Percentiles rank a stretch among this genome's conserved stretches.
Conservation (phyloP, 2,329 filamentous ascomycete species). For the Exophiala sp. region DNA sequence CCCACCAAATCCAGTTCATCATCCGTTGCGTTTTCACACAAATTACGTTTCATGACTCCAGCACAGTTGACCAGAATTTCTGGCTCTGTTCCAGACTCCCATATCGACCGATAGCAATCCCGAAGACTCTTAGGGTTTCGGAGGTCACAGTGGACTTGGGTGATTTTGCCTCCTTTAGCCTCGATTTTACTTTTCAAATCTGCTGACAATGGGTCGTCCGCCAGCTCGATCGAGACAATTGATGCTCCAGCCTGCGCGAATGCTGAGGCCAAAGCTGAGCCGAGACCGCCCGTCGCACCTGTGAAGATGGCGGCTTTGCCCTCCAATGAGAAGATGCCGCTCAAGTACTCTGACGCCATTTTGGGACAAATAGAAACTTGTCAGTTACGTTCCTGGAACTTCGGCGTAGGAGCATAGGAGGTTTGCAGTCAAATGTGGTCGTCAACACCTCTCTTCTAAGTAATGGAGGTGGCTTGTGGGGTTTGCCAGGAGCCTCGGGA, state of each 20-base stretch:
- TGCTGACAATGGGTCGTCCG: constrained; percentile 1
- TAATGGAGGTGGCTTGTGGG: too few species aligned
- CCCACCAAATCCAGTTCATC: constrained; percentile 11
- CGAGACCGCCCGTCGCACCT: constrained; percentile 39
- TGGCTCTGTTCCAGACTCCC: constrained; percentile 5
- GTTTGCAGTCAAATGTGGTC: too few species aligned
- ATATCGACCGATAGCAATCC: constrained; percentile 4
- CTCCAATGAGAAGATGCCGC: constrained; percentile 23
- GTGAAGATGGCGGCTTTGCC: constrained; percentile 46
- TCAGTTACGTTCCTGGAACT: not conserved
- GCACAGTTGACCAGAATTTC: constrained; percentile 16
- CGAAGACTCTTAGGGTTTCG: constrained; percentile 6
- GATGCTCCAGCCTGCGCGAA: constrained; percentile 40
- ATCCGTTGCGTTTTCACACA: constrained; percentile 10
- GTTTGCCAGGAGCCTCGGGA: too few species aligned
- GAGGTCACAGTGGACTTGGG: constrained; percentile 8
- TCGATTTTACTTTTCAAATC: constrained; percentile 8
- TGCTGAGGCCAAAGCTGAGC: constrained; percentile 37
- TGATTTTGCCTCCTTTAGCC: not conserved
- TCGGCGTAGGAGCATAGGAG: too few species aligned
- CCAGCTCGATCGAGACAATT: constrained; percentile 40
- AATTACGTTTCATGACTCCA: constrained; percentile 11
- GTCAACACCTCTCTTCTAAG: too few species aligned
- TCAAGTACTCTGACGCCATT: constrained; percentile 11
- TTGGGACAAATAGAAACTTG: not conserved